Evolutionary conservation across 441 rosid genomes (phyloP).

Genomic region (Bocquillonia castaneifolia): DNA sequence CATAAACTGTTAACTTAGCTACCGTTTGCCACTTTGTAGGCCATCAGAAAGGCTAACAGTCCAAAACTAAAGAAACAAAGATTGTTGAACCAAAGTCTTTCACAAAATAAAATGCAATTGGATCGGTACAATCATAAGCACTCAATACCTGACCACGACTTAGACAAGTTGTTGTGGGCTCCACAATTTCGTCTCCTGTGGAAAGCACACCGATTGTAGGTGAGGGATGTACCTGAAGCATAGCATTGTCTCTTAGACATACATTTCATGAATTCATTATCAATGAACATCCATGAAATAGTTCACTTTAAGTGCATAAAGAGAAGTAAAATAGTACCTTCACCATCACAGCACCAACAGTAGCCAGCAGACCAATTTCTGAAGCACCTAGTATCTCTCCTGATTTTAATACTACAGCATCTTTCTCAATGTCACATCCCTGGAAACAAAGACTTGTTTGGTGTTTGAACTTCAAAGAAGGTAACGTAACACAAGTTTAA

Average conservation of each 20-base stretch:
- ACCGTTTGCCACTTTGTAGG: neutral
- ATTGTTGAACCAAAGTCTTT: neutral
- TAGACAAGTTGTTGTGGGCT: conserved; percentile 52
- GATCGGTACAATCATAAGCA: neutral
- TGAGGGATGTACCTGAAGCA: conserved; percentile 64
- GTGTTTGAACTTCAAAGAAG: conserved; percentile 13
- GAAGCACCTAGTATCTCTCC: conserved; percentile 82
- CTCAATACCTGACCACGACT: conserved; percentile 75
- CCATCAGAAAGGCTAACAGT: neutral
- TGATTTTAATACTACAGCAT: conserved; percentile 48
- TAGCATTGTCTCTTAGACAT: conserved; percentile 15
- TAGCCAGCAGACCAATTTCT: conserved; percentile 87
- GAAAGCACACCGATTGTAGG: conserved; percentile 90
- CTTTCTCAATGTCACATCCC: conserved; percentile 85
- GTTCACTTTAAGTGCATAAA: conserved; percentile 14
- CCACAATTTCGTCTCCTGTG: conserved; percentile 92
- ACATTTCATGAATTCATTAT: conserved; percentile 16
- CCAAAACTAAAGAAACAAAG: conserved; percentile 4
- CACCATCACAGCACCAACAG: conserved; percentile 66
- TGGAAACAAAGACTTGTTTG: conserved; percentile 27
- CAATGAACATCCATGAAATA: neutral
- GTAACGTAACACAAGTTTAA: neutral
- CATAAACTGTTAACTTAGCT: neutral
- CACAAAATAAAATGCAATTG: neutral
- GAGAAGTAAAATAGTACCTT: conserved; percentile 46